Evolutionary conservation across 129 eudicot species (phyloP).

Genomic region (Calendula officinalis): DNA sequence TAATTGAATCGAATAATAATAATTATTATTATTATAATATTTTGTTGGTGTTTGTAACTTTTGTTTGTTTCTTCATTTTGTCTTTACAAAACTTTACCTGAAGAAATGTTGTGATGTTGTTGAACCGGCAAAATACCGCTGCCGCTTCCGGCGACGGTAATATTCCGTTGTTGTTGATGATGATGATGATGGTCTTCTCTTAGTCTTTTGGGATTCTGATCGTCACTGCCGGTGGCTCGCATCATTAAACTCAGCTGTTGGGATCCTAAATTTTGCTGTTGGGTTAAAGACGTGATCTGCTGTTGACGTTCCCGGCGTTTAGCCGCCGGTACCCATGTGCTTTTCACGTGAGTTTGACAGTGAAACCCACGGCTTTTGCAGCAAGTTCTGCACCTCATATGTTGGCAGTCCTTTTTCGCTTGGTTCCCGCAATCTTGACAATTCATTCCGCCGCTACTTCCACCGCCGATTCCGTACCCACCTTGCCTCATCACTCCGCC

Average conservation of each 20-base stretch:
- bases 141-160: slow-evolving; percentile 20
- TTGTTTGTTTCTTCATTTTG: neutral
- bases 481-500: slow-evolving; percentile 43
- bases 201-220: slow-evolving; percentile 35
- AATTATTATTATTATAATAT: neutral
- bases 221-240: slow-evolving; percentile 32
- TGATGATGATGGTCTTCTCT: slow-evolving; percentile 43
- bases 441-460: slow-evolving; percentile 41
- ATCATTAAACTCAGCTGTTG: slow-evolving; percentile 41
- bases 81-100: slow-evolving; percentile 32
- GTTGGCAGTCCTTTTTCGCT: slow-evolving; percentile 75
- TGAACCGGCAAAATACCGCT: slow-evolving; percentile 29
- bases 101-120: slow-evolving; percentile 33
- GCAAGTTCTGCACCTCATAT: slow-evolving; percentile 82
- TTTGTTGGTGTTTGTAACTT: neutral
- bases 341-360: slow-evolving; percentile 80
- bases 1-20: slow-evolving; percentile 29
- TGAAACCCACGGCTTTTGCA: slow-evolving; percentile 74
- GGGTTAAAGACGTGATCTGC: slow-evolving; percentile 35
- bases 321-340: slow-evolving; percentile 97
- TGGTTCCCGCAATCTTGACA: slow-evolving; percentile 96
- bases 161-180: slow-evolving; percentile 12
- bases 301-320: slow-evolving; percentile 78
- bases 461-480: slow-evolving; percentile 38
- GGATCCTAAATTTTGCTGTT: slow-evolving; percentile 26